These are phyloP conservation scores for Eimeria falciformis DNA, from an alignment of 169 alveolate species.

Conservation along the genomic window DNA sequence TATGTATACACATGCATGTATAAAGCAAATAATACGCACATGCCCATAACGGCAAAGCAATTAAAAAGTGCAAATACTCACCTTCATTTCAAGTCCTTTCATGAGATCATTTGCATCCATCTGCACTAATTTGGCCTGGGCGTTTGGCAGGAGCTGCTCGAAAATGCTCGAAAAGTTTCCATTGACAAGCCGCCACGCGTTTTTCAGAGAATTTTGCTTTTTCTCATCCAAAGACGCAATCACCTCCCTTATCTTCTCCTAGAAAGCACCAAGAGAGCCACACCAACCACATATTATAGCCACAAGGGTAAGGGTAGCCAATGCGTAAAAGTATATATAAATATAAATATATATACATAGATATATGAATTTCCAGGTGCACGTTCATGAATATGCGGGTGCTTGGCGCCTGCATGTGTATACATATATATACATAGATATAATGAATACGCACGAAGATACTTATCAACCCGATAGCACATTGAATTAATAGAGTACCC, in stretches of 20 bases:
- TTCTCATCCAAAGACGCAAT: conserved; percentile 95
- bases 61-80: conserved; percentile 6
- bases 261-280: too few relatives aligned
- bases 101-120: conserved; percentile 85
- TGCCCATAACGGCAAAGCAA: not conserved
- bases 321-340: too few relatives aligned
- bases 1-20: not conserved
- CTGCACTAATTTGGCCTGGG: conserved; percentile 94
- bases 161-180: conserved; percentile 94
- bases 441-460: not conserved
- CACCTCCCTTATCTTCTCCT: conserved; percentile 91
- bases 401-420: not conserved
- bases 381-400: not conserved
- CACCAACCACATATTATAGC: too few relatives aligned
- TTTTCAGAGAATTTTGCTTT: conserved; percentile 92
- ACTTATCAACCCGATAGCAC: not conserved
- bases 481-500: too few relatives aligned
- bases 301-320: too few relatives aligned
- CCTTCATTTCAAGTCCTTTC: conserved; percentile 90
- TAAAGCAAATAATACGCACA: not conserved
- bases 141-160: conserved; percentile 94
- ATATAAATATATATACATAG: too few relatives aligned
- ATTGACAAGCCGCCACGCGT: conserved; percentile 93
- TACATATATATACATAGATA: not conserved
- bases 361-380: not conserved